A percentile compares a stretch with the other conserved stretches of the same genome.
Evolutionary conservation across 768 basidiomycete species (phyloP).

Genomic region (Trametes sanguinea): DNA sequence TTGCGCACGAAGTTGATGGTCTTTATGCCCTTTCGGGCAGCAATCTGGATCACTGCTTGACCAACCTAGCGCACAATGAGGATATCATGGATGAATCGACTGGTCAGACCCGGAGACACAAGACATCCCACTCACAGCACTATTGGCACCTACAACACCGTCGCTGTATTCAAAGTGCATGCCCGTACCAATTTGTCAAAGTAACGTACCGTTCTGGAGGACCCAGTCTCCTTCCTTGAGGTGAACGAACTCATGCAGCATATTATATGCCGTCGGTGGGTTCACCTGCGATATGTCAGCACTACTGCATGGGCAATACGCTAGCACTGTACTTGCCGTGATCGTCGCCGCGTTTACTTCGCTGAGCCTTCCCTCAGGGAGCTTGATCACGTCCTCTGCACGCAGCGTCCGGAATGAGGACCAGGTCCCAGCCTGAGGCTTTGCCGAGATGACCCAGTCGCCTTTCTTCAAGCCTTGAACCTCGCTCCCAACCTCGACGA

Average conservation of each 20-base stretch:
- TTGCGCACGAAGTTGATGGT: constrained; percentile 83
- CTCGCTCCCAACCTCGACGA: constrained; percentile 59
- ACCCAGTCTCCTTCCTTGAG: constrained; percentile 76
- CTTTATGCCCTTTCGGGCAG: constrained; percentile 65
- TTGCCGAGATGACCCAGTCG: constrained; percentile 78
- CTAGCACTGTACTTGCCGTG: constrained; percentile 47
- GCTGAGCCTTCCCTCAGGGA: constrained; percentile 52
- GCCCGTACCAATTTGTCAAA: neutral
- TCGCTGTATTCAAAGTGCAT: neutral
- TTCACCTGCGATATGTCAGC: constrained; percentile 55
- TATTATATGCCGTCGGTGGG: constrained; percentile 80
- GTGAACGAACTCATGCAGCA: constrained; percentile 70
- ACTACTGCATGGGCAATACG: neutral
- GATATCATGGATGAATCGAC: neutral
- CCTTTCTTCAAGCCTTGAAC: constrained; percentile 50
- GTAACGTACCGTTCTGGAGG: constrained; percentile 72
- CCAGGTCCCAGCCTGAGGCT: constrained; percentile 79
- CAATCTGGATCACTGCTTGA: constrained; percentile 85
- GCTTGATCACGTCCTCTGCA: constrained; percentile 57
- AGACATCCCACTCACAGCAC: constrained; percentile 54
- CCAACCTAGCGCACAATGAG: constrained; percentile 54
- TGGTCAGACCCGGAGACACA: too few species aligned
- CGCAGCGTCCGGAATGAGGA: constrained; percentile 54
- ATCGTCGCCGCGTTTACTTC: constrained; percentile 75
- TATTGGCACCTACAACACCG: constrained; percentile 46